A percentile compares a stretch with the other conserved stretches of the same genome.
These are phyloP conservation scores for Monoraphidium neglectum DNA, from an alignment of 139 green algal species.

Conservation along the genomic window DNA sequence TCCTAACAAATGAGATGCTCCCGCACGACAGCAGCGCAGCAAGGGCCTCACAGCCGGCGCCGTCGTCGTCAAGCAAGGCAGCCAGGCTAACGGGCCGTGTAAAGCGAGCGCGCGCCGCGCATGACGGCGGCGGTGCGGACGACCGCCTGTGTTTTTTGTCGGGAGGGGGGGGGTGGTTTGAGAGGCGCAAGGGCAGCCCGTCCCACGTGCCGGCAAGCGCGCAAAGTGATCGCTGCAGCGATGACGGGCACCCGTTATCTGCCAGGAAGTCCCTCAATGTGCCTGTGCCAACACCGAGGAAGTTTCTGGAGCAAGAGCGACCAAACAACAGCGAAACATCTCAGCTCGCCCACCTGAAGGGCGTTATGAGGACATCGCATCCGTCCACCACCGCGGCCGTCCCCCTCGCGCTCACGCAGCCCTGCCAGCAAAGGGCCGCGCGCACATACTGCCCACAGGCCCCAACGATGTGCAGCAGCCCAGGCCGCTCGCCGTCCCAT, in stretches of 20 bases:
- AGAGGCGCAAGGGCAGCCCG: too few species aligned
- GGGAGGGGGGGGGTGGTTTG: not conserved
- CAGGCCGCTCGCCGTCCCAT: slow-evolving; percentile 63
- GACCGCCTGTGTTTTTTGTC: too few species aligned
- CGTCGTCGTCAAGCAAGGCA: slow-evolving; percentile 23
- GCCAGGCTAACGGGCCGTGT: slow-evolving; percentile 14
- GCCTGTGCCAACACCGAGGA: too few species aligned
- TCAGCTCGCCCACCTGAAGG: slow-evolving; percentile 67
- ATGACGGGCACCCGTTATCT: too few species aligned
- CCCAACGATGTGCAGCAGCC: slow-evolving; percentile 48
- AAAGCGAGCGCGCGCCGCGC: slow-evolving; percentile 48
- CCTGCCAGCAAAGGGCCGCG: slow-evolving; percentile 38
- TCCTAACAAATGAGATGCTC: slow-evolving; percentile 44
- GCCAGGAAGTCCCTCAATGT: too few species aligned
- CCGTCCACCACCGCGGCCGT: slow-evolving; percentile 91
- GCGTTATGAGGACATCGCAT: slow-evolving; percentile 71
- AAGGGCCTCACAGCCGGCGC: slow-evolving; percentile 40
- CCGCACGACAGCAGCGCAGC: slow-evolving; percentile 63
- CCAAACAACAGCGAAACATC: too few species aligned
- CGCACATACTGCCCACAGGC: slow-evolving; percentile 29
- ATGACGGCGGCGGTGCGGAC: slow-evolving; percentile 85
- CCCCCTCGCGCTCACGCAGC: slow-evolving; percentile 47
- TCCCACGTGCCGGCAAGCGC: too few species aligned
- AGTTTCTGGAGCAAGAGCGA: too few species aligned
- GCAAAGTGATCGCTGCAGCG: too few species aligned